A percentile compares a stretch with the other conserved stretches of the same genome.
These are phyloP conservation scores for Coemansia sp. DNA, from an alignment of 192 early-diverging fungal genomes.

Conservation along the genomic window DNA sequence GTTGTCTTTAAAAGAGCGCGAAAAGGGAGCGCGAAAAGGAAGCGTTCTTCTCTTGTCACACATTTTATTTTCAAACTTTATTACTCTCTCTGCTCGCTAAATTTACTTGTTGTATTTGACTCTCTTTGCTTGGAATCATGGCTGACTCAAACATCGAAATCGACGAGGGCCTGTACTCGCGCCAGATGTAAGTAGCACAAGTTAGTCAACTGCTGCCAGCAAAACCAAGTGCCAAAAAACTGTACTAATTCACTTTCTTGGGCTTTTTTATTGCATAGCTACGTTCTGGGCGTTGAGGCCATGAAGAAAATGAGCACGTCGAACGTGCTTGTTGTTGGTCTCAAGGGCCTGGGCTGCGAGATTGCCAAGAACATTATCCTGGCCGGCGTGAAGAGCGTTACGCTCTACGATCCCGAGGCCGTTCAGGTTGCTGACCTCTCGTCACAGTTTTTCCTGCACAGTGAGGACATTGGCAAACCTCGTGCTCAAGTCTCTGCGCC, in stretches of 20 bases:
- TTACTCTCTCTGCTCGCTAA: background rate
- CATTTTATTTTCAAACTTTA: background rate
- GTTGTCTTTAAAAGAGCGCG: background rate
- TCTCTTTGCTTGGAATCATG: conserved; percentile 7
- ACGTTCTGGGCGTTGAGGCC: conserved; percentile 88
- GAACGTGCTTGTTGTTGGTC: conserved; percentile 93
- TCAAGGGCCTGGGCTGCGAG: conserved; percentile 96
- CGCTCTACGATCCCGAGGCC: conserved; percentile 80
- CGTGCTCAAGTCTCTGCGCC: conserved; percentile 72
- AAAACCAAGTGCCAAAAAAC: background rate
- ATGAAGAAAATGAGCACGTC: conserved; percentile 98
- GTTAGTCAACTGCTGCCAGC: background rate
- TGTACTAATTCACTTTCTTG: background rate
- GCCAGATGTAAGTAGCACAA: conserved; percentile 85
- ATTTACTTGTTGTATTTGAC: conserved; percentile 8
- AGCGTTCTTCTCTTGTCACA: background rate
- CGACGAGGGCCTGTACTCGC: conserved; percentile 97
- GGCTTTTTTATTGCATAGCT: conserved; percentile 54
- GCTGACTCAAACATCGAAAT: conserved; percentile 53
- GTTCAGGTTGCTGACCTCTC: conserved; percentile 82
- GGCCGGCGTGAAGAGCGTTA: conserved; percentile 98
- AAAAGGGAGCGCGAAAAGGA: background rate
- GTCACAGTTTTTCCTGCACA: conserved; percentile 81
- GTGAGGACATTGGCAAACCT: conserved; percentile 82
- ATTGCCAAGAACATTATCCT: conserved; percentile 99